Conservation (phyloP, 371 early-diverging fungal genomes). For the Mucor saturninus region DNA sequence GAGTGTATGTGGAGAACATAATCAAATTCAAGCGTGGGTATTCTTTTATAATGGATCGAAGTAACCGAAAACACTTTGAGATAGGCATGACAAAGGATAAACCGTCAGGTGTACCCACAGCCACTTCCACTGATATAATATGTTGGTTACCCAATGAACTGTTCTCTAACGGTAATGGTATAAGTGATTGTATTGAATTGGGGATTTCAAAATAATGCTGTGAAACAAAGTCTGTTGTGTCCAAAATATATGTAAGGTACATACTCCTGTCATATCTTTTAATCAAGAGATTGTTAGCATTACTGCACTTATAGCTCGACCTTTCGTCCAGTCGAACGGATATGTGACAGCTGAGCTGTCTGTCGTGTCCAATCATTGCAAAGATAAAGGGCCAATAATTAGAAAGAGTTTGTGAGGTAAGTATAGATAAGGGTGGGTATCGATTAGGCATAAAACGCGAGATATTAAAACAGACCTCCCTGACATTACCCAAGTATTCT, state of each 20-base stretch:
- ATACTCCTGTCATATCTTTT: neutral
- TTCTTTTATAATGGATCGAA: neutral
- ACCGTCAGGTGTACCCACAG: too few relatives aligned
- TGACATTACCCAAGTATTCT: too few relatives aligned
- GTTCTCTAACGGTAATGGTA: neutral
- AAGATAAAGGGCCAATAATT: too few relatives aligned
- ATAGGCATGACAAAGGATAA: neutral
- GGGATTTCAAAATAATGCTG: neutral
- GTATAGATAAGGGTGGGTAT: too few relatives aligned
- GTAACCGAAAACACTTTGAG: neutral
- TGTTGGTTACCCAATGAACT: neutral
- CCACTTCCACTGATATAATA: neutral
- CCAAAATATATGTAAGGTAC: neutral
- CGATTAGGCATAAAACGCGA: too few relatives aligned
- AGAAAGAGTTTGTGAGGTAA: too few relatives aligned
- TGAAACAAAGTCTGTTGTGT: neutral
- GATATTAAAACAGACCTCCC: too few relatives aligned
- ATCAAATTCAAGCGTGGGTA: neutral
- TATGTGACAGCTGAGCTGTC: neutral
- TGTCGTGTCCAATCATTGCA: too few relatives aligned
- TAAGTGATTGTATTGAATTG: neutral
- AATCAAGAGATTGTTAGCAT: neutral
- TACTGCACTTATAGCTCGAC: neutral
- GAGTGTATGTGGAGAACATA: neutral
- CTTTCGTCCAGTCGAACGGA: neutral